Base-by-base conservation (phyloP, 1,284 basidiomycete genomes). In the Athelia psychrophila region DNA sequence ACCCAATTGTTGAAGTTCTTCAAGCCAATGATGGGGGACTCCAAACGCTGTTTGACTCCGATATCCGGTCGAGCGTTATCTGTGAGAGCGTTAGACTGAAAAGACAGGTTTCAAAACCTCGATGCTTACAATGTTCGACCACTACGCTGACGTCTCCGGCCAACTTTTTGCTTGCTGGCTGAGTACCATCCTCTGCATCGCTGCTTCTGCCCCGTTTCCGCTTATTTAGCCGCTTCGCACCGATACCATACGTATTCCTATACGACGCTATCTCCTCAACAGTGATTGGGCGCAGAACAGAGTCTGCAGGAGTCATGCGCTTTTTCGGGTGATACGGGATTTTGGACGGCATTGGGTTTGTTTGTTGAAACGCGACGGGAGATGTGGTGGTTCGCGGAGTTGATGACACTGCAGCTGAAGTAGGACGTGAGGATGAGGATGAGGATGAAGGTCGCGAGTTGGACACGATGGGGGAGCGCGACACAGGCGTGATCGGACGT, bases 1-100 rank as follows among this genome's bases (percentile, higher is more conserved):
- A 98, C 87, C 95, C 97, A 99, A 73, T 99, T 99, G 75, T 99
- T 99, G 76, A 98, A 99, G 67, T 84, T 92, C 70, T 96, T 95
- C 51, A 99, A 79, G 20, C 94, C 95, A 53, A 98, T 93, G 64
- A 99, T 99, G 30, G 95, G 93, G 5, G 95, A 98, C n/a, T 88
- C 85, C 57, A 84, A 81, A 33, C 97, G 88, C 57, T 89, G 85
- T 9, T 84, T 77, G 25, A 93, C 81, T 49, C 93, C 95, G 12
- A 96, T 88, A 55, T 99, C 95, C 3, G 91, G 93, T 10, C 97
- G 84, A 42, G 85, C 80, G 67, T 99, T 99, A 72, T 99, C 92
- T 95, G 60, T 36, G 47, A 49, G 13, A 51, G 25, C 44, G 50
- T 35, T 20, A 52, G 47, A 32, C 51, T 25, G 25, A 36, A 13